Base-by-base conservation (phyloP, 78 protist species). In the Andalucia godoyi region DNA sequence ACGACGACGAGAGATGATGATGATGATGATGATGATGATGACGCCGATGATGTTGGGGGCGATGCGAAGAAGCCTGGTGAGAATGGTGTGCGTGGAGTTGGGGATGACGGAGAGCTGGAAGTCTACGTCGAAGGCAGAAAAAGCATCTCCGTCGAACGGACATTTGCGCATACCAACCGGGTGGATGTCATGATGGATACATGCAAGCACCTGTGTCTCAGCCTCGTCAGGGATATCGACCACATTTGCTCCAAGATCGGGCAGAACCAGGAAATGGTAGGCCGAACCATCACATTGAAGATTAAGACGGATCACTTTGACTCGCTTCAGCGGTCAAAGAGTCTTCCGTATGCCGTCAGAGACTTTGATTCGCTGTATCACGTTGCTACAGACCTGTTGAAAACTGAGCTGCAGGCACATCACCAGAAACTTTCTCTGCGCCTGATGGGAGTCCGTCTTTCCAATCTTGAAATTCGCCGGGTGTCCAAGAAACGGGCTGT, bases 371-470 rank as follows among this genome's bases (percentile, higher is more conserved):
- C 18, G 29, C 23, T 71, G n/a, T 61, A 7, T 18, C 42, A 17
- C 29, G 52, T 37, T 12, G 67, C 77, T 4, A 1, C 18, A 2
- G 15, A 21, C 30, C 2, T 71, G 33, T 15, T 60, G 8, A 30
- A 25, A 36, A 23, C 10, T 1, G 77, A 60, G 33, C 29, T 34
- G 36, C 4, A 1, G 45, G 36, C 27, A 15, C 6, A 37, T 2
- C 27, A 2, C 27, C 57, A 37, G 23, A 46, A 52, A 32, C 77
- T 71, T 17, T 15, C 15, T 21, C 51, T 71, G 27, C 69, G 77
- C 4, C 43, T 71, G 30, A 59, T 71, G 77, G 77, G 77, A 7
- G 29, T 71, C 21, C 68, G 77, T 21, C 37, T 60, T 60, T 17
- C 62, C 38, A 32, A 32, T 54, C 40, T 54, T 42, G 47, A n/a